phyloP scores from a whole-genome alignment of 441 rosid species.

The Populus hybrid region DNA sequence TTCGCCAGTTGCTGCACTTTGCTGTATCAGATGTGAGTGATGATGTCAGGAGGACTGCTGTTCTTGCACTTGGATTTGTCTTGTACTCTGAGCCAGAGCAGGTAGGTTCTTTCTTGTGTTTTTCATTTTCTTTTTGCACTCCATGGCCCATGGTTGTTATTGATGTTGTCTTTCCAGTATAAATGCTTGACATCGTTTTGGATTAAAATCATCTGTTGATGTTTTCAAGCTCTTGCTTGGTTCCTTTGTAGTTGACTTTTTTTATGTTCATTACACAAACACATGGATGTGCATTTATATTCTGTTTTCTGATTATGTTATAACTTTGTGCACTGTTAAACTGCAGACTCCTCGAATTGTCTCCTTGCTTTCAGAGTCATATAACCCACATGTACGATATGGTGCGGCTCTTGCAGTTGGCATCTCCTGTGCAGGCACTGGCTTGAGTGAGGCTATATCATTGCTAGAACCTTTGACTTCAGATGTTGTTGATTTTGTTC shows the following conservation, averaged over 20 bases:
- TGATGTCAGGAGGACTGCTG: constrained; percentile 97
- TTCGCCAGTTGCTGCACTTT: constrained; percentile 94
- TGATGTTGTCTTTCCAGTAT: not conserved
- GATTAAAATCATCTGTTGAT: not conserved
- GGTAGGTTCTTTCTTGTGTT: constrained; percentile 35
- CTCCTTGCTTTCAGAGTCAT: too few relatives aligned
- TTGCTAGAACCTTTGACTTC: too few relatives aligned
- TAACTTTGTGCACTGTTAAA: constrained; percentile 16
- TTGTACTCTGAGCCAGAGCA: constrained; percentile 96
- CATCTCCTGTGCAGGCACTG: too few relatives aligned
- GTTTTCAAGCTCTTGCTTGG: not conserved
- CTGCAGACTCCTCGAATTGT: constrained; percentile 95
- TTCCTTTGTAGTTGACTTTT: not conserved
- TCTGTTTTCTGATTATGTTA: constrained; percentile 2
- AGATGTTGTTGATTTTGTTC: too few relatives aligned
- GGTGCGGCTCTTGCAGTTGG: too few relatives aligned
- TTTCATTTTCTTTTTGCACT: not conserved
- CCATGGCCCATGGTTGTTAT: not conserved
- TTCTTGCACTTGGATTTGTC: constrained; percentile 96
- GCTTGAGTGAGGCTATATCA: too few relatives aligned
- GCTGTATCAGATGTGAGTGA: constrained; percentile 97
- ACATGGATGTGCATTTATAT: not conserved
- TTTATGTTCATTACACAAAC: not conserved
- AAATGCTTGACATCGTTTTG: not conserved
- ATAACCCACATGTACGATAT: too few relatives aligned